Percentiles rank a stretch among this genome's conserved stretches.
Evolutionary conservation across 345 rosid genomes (phyloP).

Genomic region (Arabis alpina): DNA sequence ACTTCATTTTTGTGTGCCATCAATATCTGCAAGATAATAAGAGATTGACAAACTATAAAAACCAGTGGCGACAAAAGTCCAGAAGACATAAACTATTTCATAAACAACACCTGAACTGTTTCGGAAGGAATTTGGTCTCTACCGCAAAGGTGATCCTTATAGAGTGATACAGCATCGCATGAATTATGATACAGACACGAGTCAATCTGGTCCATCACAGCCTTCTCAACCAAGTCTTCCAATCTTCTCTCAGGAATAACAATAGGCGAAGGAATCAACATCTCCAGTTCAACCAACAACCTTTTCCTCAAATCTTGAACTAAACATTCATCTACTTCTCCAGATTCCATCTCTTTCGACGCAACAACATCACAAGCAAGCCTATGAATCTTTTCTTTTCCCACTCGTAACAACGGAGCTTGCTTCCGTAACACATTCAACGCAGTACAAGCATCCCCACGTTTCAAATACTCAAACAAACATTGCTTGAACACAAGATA

Average conservation of each 20-base stretch:
- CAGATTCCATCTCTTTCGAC: slow-evolving; percentile 51
- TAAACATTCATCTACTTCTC: slow-evolving; percentile 43
- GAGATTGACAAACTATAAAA: slow-evolving; percentile 13
- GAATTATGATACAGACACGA: slow-evolving; percentile 75
- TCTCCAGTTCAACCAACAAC: slow-evolving; percentile 60
- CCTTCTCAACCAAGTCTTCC: slow-evolving; percentile 74
- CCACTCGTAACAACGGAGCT: slow-evolving; percentile 54
- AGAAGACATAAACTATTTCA: background rate
- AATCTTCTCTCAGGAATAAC: slow-evolving; percentile 66
- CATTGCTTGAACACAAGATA: slow-evolving; percentile 72
- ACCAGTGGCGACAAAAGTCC: slow-evolving; percentile 10
- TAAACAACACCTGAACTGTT: slow-evolving; percentile 67
- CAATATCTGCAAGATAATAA: slow-evolving; percentile 64
- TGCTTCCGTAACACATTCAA: slow-evolving; percentile 58
- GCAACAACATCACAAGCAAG: slow-evolving; percentile 62
- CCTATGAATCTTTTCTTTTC: slow-evolving; percentile 59
- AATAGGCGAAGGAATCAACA: slow-evolving; percentile 64
- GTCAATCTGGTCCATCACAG: slow-evolving; percentile 64
- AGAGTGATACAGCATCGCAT: slow-evolving; percentile 60
- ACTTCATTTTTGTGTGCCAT: slow-evolving; percentile 85
- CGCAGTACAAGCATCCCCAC: slow-evolving; percentile 65
- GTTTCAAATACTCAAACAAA: slow-evolving; percentile 61
- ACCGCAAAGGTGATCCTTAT: slow-evolving; percentile 71
- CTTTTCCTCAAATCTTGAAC: slow-evolving; percentile 53
- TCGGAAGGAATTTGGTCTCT: slow-evolving; percentile 83